These are phyloP conservation scores for Iris macrosiphon DNA, from an alignment of 106 monocot genomes.

Conservation along the genomic window DNA sequence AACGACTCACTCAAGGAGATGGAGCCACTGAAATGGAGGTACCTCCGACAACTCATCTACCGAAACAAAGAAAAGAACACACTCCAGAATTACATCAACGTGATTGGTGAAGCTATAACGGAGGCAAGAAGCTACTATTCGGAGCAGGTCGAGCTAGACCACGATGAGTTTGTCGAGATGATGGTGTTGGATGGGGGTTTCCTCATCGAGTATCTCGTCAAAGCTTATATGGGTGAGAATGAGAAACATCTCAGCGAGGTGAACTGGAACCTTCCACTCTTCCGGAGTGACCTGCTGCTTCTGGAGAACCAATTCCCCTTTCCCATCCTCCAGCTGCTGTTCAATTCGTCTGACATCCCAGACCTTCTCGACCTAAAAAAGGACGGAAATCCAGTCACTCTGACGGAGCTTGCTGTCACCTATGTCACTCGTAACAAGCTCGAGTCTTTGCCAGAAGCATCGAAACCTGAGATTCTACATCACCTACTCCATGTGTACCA, in stretches of 20 bases:
- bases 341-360: not conserved
- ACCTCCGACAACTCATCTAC: too few species aligned
- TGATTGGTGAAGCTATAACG: too few species aligned
- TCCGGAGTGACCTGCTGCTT: conserved; percentile 15
- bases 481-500: conserved; percentile 4
- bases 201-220: not conserved
- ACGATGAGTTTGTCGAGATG: not conserved
- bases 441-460: not conserved
- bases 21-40: too few species aligned
- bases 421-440: not conserved
- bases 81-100: too few species aligned
- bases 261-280: not conserved
- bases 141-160: too few species aligned
- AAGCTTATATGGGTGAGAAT: too few species aligned
- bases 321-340: not conserved
- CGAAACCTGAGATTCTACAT: not conserved
- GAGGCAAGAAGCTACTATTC: too few species aligned
- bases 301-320: conserved; percentile 4
- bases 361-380: not conserved
- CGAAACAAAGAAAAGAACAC: too few species aligned
- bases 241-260: not conserved
- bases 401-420: not conserved
- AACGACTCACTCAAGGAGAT: too few species aligned
- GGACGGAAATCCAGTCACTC: too few species aligned
- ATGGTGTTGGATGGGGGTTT: conserved; percentile 2